Evolutionary conservation across 805 yeast genomes (phyloP), one percentile per base, ranked within the genome.

Genomic region (Candida chauliodis): DNA sequence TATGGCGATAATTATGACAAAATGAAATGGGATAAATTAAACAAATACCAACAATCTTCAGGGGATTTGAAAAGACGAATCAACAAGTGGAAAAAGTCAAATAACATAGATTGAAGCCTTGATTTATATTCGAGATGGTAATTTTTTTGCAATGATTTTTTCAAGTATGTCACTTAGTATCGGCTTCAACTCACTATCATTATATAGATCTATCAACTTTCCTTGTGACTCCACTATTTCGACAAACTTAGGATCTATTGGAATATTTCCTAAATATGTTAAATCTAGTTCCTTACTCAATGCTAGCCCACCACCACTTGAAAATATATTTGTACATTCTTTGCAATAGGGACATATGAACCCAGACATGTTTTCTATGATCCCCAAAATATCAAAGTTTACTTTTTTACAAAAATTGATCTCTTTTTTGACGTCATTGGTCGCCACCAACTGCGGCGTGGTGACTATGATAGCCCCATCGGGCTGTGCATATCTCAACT

Each of bases 401-500:
- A 91, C 97, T 57, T 91, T 91, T 29, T 69, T 71, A 61, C 99
- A 93, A 55, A 91, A 93, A 53, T 86, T 88, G 37, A 93, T 80
- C 66, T 93, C 99, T 55, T 93, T 93, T 38, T 84, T 78, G 5
- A 93, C 99, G 61, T 93, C 99, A 8, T 93, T 90, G 3, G 93
- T 79, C 4, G 97, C 89, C 5, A 93, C 91, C 46, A 78, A 76
- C 54, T 93, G 99, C 1, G 99, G 99, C 0, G 99, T 93, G 0
- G 99, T 93, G 5, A 93, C 99, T 2, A 93, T 76, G 0, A 93
- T 81, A 1, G 96, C 96, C 0, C 98, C 98, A 50, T 88, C 96
- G 2, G 91, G 88, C 19, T 72, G 71, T 1, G 80, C 79, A 55
- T 63, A 73, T 40, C 83, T 63, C 28, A 93, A 69, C 58, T 89